Evolutionary conservation across 495 filamentous ascomycete species (phyloP), one percentile per base, ranked within the genome.

Genomic region (Aspergillus leporis): DNA sequence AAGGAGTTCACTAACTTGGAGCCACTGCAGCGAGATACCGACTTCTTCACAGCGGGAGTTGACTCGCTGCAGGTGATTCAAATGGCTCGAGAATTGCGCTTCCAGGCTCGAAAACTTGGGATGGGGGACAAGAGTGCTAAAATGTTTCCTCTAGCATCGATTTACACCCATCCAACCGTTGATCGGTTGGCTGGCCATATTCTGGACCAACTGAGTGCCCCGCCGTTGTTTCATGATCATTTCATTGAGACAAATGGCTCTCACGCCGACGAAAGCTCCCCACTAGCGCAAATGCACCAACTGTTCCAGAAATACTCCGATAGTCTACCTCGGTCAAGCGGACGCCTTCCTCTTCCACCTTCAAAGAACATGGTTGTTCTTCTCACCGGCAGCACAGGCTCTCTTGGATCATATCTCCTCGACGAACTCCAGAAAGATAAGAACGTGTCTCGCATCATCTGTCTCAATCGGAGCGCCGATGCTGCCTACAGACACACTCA

Each of bases 1-100:
- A 34, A 6, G 8, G 46, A 66, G 68, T 21, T 52, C 61, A n/a
- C 79, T 1, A 71, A 73, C 30, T 50, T 78, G 54, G 28, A 53
- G 4, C 49, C 6, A 0, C 34, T 64, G 18, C 8, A 30, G 4
- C 1, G 14, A 18, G 54, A 60, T 8, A 45, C 55, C 4, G 59
- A 68, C 32, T 51, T 65, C n/a, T 62, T 55, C 19, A 9, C 40
- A 0, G 49, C 54, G 10, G 62, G 61, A 6, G 25, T 64, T 7
- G 62, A 65, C 21, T 68, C 62, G 10, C 40, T 62, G 31, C 65
- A 68, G 46, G 56, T 47, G 0, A 34, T 65, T 12, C 59, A 56
- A 36, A 51, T 65, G 0, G 51, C 43, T 0, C 28, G 52, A n/a
- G 45, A 45, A 8, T 28, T 66, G 25, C 52, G 79, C 1, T 48